phyloP scores from a whole-genome alignment of 2,329 filamentous ascomycete species.

The Diaporthe amygdali region DNA sequence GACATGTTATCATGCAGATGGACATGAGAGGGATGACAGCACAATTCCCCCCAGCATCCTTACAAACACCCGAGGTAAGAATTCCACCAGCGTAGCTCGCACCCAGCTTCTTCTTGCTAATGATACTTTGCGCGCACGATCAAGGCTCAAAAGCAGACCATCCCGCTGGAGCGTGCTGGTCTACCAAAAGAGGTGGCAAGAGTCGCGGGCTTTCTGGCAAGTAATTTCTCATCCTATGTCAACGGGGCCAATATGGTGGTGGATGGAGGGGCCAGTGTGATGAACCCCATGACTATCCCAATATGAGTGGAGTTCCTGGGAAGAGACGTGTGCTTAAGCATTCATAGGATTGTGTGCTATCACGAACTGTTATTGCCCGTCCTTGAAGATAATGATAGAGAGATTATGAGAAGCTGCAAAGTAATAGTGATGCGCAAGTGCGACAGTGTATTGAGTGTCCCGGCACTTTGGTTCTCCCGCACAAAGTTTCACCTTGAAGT shows the following conservation, averaged over 20 bases:
- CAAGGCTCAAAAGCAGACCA: conserved; percentile 51
- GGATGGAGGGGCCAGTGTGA: conserved; percentile 57
- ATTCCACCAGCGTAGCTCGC: not conserved
- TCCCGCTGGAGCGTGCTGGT: conserved; percentile 64
- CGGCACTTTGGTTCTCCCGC: not conserved
- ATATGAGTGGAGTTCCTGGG: not conserved
- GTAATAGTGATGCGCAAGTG: not conserved
- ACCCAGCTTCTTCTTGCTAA: not conserved
- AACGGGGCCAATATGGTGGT: conserved; percentile 67
- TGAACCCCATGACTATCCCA: conserved; percentile 25
- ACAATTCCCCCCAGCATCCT: conserved; percentile 59
- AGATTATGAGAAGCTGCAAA: not conserved
- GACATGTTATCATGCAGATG: conserved; percentile 36
- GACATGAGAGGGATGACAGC: conserved; percentile 55
- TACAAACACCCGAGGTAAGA: conserved; percentile 53
- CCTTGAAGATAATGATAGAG: too few relatives aligned
- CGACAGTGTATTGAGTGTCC: not conserved
- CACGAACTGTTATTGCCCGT: too few relatives aligned
- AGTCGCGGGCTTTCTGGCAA: conserved; percentile 67
- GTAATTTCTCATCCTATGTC: conserved; percentile 66
- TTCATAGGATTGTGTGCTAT: too few relatives aligned
- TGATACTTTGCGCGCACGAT: not conserved
- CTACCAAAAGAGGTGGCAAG: conserved; percentile 62
- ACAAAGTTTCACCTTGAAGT: too few relatives aligned
- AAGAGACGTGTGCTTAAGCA: too few relatives aligned